Conservation (phyloP, 2,329 filamentous ascomycete genomes). For the Curvularia verruculosa region DNA sequence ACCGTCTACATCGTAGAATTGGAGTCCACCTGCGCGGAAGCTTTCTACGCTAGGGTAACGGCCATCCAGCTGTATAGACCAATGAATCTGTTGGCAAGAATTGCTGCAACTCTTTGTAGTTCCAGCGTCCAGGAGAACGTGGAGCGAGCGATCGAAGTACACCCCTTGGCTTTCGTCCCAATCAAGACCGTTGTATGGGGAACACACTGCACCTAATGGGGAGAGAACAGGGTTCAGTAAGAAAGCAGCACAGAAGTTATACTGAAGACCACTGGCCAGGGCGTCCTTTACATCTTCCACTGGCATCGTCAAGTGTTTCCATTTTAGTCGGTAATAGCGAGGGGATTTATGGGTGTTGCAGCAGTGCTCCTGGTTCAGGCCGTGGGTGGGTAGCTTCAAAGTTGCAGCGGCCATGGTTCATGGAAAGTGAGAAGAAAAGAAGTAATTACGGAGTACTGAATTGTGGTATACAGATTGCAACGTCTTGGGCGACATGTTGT, state of each 20-base stretch:
- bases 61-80: not conserved
- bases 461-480: not conserved
- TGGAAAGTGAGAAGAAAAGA: not conserved
- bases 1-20: not conserved
- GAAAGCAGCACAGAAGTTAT: not conserved
- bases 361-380: not conserved
- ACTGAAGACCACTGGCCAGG: not conserved
- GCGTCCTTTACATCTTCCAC: not conserved
- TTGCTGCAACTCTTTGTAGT: not conserved
- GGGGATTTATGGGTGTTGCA: not conserved
- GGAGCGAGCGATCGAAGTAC: not conserved
- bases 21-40: not conserved
- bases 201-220: not conserved
- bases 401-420: not conserved
- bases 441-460: not conserved
- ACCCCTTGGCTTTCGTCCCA: not conserved
- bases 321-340: not conserved
- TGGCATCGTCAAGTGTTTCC: not conserved
- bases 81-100: not conserved
- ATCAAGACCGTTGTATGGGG: not conserved
- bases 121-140: not conserved
- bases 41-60: no score
- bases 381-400: not conserved
- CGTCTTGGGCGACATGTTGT: not conserved
- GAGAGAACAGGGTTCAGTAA: not conserved